phyloP scores from a whole-genome alignment of 2,329 filamentous ascomycete genomes.

The Mollisiaceae sp. region DNA sequence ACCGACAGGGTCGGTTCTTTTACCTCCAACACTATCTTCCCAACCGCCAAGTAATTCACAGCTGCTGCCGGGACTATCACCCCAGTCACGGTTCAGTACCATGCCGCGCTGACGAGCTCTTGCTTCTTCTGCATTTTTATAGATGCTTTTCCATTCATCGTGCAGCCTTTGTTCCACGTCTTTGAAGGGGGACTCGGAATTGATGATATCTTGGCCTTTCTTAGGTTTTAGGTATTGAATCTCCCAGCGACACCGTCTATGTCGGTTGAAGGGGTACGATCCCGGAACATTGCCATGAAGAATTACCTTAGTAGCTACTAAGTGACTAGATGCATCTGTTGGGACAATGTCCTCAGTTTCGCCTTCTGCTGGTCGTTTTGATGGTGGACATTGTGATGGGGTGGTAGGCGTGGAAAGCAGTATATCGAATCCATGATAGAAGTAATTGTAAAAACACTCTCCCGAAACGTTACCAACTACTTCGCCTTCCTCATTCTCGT shows the following conservation, averaged over 20 bases:
- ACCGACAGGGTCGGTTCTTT: conserved; percentile 49
- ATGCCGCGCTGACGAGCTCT: conserved; percentile 69
- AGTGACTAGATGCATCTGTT: conserved; percentile 56
- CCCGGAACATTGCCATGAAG: conserved; percentile 94
- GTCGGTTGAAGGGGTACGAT: conserved; percentile 95
- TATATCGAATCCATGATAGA: conserved; percentile 92
- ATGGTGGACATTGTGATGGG: conserved; percentile 67
- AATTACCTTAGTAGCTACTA: conserved; percentile 90
- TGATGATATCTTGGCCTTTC: conserved; percentile 44
- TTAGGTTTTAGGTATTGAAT: conserved; percentile 62
- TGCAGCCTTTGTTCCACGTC: conserved; percentile 72
- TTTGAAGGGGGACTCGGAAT: conserved; percentile 73
- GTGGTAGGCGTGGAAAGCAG: conserved; percentile 79
- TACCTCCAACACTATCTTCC: conserved; percentile 69
- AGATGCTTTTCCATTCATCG: conserved; percentile 71
- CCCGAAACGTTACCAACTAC: conserved; percentile 59
- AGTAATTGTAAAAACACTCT: conserved; percentile 97
- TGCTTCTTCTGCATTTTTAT: conserved; percentile 59
- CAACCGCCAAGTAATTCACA: conserved; percentile 81
- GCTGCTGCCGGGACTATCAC: conserved; percentile 88
- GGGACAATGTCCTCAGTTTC: conserved; percentile 33
- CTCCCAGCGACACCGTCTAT: conserved; percentile 87
- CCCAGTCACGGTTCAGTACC: conserved; percentile 90
- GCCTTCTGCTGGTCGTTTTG: conserved; percentile 41
- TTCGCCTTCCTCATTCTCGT: conserved; percentile 66